Evolutionary conservation across 352 stramenopile species (phyloP).

Genomic region (Globisporangium alternatum): DNA sequence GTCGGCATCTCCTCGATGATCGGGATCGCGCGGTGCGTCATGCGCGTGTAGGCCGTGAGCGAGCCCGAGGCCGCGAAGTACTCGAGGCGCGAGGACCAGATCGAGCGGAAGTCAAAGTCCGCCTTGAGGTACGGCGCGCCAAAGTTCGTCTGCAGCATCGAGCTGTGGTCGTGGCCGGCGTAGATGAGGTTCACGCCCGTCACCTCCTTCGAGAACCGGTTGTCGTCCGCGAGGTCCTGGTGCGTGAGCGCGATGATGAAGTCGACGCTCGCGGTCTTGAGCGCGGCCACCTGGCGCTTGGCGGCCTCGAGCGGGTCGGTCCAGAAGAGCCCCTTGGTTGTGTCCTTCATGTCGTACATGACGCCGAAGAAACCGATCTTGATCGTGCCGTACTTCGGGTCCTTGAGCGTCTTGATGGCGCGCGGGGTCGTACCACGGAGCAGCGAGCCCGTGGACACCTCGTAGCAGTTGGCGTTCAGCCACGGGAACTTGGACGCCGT

Average conservation of each 20-base stretch:
- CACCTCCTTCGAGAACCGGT: conserved; percentile 66
- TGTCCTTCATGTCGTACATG: conserved; percentile 83
- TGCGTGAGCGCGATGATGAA: conserved; percentile 76
- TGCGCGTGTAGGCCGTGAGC: conserved; percentile 33
- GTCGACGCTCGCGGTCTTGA: conserved; percentile 44
- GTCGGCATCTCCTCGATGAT: conserved; percentile 60
- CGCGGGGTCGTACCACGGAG: conserved; percentile 50
- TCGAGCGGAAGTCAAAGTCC: conserved; percentile 67
- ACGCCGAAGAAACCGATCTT: conserved; percentile 68
- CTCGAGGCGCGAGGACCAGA: conserved; percentile 60
- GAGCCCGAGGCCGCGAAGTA: conserved; percentile 41
- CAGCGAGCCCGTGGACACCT: conserved; percentile 35
- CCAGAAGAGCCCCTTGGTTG: conserved; percentile 56
- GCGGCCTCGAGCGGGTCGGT: conserved; percentile 57
- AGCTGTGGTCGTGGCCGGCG: conserved; percentile 67
- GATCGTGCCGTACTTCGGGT: conserved; percentile 40
- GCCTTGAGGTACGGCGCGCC: conserved; percentile 72
- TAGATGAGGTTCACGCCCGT: conserved; percentile 63
- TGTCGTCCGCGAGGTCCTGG: conserved; percentile 68
- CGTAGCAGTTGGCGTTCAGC: conserved; percentile 76
- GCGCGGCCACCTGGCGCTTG: conserved; percentile 43
- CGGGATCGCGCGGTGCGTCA: conserved; percentile 51
- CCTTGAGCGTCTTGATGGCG: conserved; percentile 45
- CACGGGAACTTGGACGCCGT: conserved; percentile 54
- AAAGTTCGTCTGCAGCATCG: conserved; percentile 72